phyloP scores from a whole-genome alignment of 345 rosid genomes.

The Aethionema arabicum region DNA sequence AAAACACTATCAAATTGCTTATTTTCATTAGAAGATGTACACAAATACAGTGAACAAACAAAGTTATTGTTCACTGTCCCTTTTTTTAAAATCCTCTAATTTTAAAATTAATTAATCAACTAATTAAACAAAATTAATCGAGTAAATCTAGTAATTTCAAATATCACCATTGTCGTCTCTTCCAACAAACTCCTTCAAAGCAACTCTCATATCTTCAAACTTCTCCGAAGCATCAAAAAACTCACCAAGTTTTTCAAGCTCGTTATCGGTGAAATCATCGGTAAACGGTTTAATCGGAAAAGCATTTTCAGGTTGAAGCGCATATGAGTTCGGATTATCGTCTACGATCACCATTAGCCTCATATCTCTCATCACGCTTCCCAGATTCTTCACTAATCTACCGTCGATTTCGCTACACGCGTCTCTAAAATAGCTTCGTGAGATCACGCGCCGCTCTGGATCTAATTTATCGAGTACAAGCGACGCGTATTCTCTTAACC shows the following conservation, averaged over 20 bases:
- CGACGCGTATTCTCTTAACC: slow-evolving; percentile 71
- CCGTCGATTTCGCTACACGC: slow-evolving; percentile 70
- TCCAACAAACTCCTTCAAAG: slow-evolving; percentile 50
- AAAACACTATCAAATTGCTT: too few species aligned
- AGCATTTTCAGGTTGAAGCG: slow-evolving; percentile 75
- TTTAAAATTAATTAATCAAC: slow-evolving; percentile 18
- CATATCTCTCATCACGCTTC: slow-evolving; percentile 63
- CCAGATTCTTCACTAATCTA: slow-evolving; percentile 73
- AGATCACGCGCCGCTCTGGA: slow-evolving; percentile 46
- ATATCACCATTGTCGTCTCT: slow-evolving; percentile 2
- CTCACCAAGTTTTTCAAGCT: slow-evolving; percentile 51
- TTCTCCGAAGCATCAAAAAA: slow-evolving; percentile 55
- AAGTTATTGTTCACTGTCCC: too few species aligned
- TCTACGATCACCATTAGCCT: slow-evolving; percentile 67
- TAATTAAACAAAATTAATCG: slow-evolving; percentile 8
- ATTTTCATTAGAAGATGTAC: too few species aligned
- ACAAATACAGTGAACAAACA: too few species aligned
- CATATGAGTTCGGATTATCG: slow-evolving; percentile 75
- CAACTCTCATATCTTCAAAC: slow-evolving; percentile 71
- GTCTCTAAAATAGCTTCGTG: slow-evolving; percentile 68
- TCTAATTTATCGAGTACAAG: slow-evolving; percentile 69
- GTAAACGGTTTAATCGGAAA: slow-evolving; percentile 65
- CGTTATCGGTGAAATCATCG: slow-evolving; percentile 53
- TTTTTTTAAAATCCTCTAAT: too few species aligned
- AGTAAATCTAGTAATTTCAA: not conserved